Evolutionary conservation across 139 green algal species (phyloP).

Genomic region (Mesostigma viride): DNA sequence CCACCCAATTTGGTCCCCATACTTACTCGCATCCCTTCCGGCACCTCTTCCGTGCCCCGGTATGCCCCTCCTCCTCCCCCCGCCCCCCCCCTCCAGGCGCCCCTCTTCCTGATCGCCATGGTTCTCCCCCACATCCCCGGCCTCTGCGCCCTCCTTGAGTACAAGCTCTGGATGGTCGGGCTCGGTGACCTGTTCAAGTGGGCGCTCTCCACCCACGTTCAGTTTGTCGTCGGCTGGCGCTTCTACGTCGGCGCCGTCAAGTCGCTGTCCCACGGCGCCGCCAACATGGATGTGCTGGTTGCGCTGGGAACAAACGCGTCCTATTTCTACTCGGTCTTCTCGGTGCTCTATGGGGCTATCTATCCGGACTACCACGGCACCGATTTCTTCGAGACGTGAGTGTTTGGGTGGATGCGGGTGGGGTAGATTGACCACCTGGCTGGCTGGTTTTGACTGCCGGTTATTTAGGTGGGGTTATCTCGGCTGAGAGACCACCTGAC

Average conservation of each 20-base stretch:
- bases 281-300: constrained; percentile 99
- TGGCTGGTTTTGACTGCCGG: no score
- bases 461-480: no score
- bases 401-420: no score
- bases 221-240: constrained; percentile 78
- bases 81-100: no score
- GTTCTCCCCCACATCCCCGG: constrained; percentile 57
- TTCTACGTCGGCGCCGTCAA: constrained; percentile 80
- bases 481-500: no score
- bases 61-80: no score
- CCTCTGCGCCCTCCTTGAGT: constrained; percentile 26
- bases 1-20: no score
- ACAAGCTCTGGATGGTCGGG: constrained; percentile 53
- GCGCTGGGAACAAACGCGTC: constrained; percentile 81
- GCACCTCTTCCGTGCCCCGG: no score
- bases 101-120: constrained; percentile 82
- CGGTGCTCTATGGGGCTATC: constrained; percentile 62
- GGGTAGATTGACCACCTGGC: no score
- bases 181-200: constrained; percentile 69
- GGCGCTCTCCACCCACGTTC: constrained; percentile 70
- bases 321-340: constrained; percentile 82
- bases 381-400: constrained; percentile 94
- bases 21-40: no score
- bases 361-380: constrained; percentile 39
- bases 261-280: constrained; percentile 47